Evolutionary conservation across 768 basidiomycete species (phyloP), one percentile per base, ranked within the genome.

Genomic region (Ramaria rubella): DNA sequence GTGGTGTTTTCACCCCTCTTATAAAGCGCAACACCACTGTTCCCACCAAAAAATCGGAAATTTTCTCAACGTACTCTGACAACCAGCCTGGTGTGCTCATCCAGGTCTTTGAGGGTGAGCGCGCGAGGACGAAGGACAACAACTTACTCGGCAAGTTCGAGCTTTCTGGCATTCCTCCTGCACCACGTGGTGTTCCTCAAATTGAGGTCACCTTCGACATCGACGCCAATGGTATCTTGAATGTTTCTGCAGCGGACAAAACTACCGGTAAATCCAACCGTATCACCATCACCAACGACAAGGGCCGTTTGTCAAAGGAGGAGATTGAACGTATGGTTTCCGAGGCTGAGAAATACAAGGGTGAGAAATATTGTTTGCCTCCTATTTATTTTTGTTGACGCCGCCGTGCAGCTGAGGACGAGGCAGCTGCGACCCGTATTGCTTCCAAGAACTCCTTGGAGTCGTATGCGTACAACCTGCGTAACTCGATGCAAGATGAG

Each of bases 21-120:
- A 97, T 97, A 81, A 94, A 94, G 77, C 87, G 94, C 54, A 97
- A 98, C 81, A 98, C 95, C 61, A 96, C 93, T 49, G 91, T 98
- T 62, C 95, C 95, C 26, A 96, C 94, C 65, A 96, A 95, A 78
- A 97, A 96, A 78, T 94, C 94, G 7, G 93, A 97, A 77, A 91
- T 87, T 67, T 96, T 97, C 83, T 97, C 94, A 36, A 97, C 95
- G 19, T 94, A 95, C 79, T 86, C 94, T 62, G 94, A 96, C 79
- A 96, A 98, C 78, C 94, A 97, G 71, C 94, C 94, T 56, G 93
- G 94, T 79, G 94, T 98, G 45, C 84, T 96, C 67, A 96, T 98
- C 72, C 94, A 96, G 70, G 94, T 97, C 34, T 96, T 83, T 75
- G 95, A 98, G 79, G 95, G 94, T 73, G 94, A 97, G 72, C 92